Conservation (phyloP, 306 rosid genomes). For the Prunus salicina region DNA sequence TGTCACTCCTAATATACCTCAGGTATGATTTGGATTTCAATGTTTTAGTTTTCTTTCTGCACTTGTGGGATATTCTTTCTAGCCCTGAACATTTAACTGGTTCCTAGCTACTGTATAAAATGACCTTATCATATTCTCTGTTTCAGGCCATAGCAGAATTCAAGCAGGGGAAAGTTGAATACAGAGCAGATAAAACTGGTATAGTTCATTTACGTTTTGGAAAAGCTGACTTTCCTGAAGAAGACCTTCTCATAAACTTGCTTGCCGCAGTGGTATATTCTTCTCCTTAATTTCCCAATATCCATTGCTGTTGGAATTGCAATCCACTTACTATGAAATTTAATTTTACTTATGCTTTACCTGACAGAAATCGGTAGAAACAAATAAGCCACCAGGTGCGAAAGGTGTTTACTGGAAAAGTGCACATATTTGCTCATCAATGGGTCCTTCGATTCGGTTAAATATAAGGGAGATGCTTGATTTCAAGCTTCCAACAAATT, state of each 20-base stretch:
- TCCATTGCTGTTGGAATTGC: neutral
- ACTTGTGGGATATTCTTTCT: neutral
- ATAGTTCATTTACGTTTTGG: constrained; percentile 95
- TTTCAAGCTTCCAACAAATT: constrained; percentile 55
- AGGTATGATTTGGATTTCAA: constrained; percentile 39
- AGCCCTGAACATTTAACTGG: neutral
- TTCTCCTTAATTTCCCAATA: constrained; percentile 10
- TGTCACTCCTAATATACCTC: constrained; percentile 90
- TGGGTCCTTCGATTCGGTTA: constrained; percentile 94
- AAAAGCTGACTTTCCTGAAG: constrained; percentile 79
- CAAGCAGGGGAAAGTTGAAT: constrained; percentile 97
- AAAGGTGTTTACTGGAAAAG: constrained; percentile 99
- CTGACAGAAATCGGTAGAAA: constrained; percentile 81
- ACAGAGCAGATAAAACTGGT: constrained; percentile 96
- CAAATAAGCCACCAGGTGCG: constrained; percentile 90
- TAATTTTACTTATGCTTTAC: neutral
- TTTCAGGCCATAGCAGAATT: constrained; percentile 93
- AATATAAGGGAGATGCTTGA: constrained; percentile 90
- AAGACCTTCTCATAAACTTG: constrained; percentile 81
- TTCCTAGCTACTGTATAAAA: neutral
- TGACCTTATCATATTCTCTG: neutral
- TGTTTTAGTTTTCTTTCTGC: neutral
- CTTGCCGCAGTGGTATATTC: constrained; percentile 77
- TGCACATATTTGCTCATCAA: constrained; percentile 86
- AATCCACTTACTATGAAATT: neutral